Conservation (phyloP, 768 basidiomycete genomes). For the Cytidiella melzeri region DNA sequence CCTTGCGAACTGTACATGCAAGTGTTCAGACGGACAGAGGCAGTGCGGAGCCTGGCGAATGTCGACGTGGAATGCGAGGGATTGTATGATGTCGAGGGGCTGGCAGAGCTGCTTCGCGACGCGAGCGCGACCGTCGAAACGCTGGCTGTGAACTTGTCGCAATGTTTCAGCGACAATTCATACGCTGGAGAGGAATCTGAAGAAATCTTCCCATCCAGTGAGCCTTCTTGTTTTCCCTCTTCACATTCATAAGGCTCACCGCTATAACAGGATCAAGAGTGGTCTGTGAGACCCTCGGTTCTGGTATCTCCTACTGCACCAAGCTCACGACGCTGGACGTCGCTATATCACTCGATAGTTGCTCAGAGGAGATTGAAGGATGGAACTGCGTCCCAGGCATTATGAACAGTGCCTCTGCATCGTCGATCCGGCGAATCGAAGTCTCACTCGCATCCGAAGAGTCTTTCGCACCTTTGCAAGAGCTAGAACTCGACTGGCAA, state of each 20-base stretch:
- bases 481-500: background rate
- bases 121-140: background rate
- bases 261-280: background rate
- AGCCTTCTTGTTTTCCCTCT: background rate
- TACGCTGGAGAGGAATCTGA: background rate
- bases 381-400: background rate
- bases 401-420: background rate
- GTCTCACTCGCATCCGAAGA: background rate
- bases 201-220: background rate
- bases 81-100: constrained; percentile 1
- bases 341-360: background rate
- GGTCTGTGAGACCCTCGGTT: background rate
- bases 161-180: background rate
- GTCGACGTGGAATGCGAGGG: constrained; percentile 5
- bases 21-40: background rate
- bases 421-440: background rate
- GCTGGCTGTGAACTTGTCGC: constrained; percentile 4
- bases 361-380: background rate
- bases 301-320: background rate
- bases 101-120: background rate
- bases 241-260: background rate
- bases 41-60: background rate
- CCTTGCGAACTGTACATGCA: constrained; percentile 1
- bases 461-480: background rate
- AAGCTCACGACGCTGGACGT: background rate